Percentiles rank a stretch among this genome's conserved stretches.
Conservation (phyloP, 305 asterid species). For the Fraxinus platypoda region DNA sequence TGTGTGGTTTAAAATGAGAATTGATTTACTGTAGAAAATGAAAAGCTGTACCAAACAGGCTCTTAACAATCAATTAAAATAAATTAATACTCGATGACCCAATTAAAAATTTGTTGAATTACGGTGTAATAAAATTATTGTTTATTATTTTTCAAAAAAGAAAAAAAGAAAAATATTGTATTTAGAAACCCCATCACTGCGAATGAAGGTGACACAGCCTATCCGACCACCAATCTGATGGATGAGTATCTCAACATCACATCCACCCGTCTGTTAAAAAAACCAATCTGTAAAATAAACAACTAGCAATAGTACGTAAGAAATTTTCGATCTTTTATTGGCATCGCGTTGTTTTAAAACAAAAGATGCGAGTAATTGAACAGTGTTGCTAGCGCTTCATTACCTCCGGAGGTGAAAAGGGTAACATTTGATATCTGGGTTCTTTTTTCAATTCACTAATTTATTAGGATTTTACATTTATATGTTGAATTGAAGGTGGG, state of each 20-base stretch:
- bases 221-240: background rate
- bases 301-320: background rate
- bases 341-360: background rate
- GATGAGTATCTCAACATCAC: background rate
- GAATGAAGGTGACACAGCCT: background rate
- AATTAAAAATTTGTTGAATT: too few species aligned
- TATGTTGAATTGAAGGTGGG: background rate
- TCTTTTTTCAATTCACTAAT: background rate
- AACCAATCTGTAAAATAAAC: background rate
- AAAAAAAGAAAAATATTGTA: background rate
- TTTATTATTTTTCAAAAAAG: too few species aligned
- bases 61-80: too few species aligned
- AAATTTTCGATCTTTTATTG: background rate
- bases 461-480: background rate
- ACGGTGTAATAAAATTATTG: background rate
- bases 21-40: too few species aligned
- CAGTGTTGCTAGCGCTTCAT: background rate
- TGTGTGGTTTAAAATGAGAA: too few species aligned
- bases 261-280: background rate
- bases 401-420: background rate
- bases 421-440: background rate
- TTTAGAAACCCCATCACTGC: background rate
- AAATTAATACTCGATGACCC: too few species aligned
- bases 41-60: too few species aligned
- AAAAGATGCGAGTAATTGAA: background rate